Percentiles rank a stretch among this genome's conserved stretches.
These are phyloP conservation scores for Colletotrichum sp. DNA, from an alignment of 2,329 filamentous ascomycete genomes.

Conservation along the genomic window DNA sequence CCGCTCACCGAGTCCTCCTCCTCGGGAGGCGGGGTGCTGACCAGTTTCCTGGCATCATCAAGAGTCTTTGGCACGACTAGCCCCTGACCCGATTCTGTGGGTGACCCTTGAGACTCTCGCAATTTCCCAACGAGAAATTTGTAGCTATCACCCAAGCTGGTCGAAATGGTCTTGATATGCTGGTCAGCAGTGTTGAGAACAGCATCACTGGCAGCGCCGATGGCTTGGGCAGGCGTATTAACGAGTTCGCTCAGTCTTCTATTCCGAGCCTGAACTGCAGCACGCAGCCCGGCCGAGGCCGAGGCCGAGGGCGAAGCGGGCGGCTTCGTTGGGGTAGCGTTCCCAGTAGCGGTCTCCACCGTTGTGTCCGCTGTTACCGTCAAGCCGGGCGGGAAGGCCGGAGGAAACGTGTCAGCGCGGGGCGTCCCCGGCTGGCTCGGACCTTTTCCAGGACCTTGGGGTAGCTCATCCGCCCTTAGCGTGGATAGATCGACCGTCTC, in stretches of 20 bases:
- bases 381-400: constrained; percentile 56
- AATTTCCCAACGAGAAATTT: constrained; percentile 91
- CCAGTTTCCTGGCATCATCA: constrained; percentile 88
- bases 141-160: constrained; percentile 88
- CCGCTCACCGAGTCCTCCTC: constrained; percentile 67
- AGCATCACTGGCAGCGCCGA: constrained; percentile 83
- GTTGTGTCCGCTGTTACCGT: constrained; percentile 34
- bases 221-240: constrained; percentile 80
- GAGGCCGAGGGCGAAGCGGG: constrained; percentile 38
- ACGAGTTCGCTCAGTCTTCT: constrained; percentile 85
- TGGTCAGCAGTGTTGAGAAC: constrained; percentile 90
- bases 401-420: constrained; percentile 61
- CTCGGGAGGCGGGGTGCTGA: constrained; percentile 72
- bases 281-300: constrained; percentile 40
- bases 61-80: constrained; percentile 83
- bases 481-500: constrained; percentile 95
- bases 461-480: constrained; percentile 78
- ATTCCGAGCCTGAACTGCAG: constrained; percentile 63
- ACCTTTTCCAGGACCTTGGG: constrained; percentile 69
- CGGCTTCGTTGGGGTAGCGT: constrained; percentile 38
- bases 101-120: constrained; percentile 68
- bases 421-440: constrained; percentile 50
- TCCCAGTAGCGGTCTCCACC: constrained; percentile 36
- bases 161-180: constrained; percentile 89
- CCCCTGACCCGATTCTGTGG: constrained; percentile 45